Conservation (phyloP, 1,284 basidiomycete genomes). For the Rhodotorula sp. region DNA sequence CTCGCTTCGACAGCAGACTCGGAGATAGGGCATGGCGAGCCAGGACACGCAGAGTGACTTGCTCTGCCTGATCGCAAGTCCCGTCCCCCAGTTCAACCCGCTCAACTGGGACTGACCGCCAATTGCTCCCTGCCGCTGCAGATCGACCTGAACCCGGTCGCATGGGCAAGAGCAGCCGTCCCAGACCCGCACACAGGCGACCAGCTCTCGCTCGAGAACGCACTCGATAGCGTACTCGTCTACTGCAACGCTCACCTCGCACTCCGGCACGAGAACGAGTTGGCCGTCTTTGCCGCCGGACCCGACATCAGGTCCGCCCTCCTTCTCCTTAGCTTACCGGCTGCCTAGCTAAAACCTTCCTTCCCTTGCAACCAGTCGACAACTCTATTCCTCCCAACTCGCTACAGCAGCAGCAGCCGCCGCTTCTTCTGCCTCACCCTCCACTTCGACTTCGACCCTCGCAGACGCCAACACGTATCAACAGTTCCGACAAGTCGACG, state of each 20-base stretch:
- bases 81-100: too few species aligned
- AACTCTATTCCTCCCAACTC: constrained; percentile 31
- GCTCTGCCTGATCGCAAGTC: constrained; percentile 35
- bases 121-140: constrained; percentile 14
- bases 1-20: neutral
- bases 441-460: constrained; percentile 2
- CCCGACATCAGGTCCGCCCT: constrained; percentile 22
- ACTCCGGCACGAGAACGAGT: constrained; percentile 82
- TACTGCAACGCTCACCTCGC: constrained; percentile 93
- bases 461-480: constrained; percentile 74
- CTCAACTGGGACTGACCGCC: neutral
- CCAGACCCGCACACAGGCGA: constrained; percentile 7
- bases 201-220: constrained; percentile 41
- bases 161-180: constrained; percentile 39
- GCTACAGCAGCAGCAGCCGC: neutral
- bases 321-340: neutral
- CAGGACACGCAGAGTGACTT: constrained; percentile 25
- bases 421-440: neutral
- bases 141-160: constrained; percentile 47
- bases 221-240: constrained; percentile 62
- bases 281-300: constrained; percentile 76
- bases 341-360: neutral
- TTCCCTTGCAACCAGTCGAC: constrained; percentile 13
- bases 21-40: neutral
- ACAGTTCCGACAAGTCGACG: constrained; percentile 63